Evolutionary conservation across 2,329 filamentous ascomycete species (phyloP).

Genomic region (Meredithiella fracta): DNA sequence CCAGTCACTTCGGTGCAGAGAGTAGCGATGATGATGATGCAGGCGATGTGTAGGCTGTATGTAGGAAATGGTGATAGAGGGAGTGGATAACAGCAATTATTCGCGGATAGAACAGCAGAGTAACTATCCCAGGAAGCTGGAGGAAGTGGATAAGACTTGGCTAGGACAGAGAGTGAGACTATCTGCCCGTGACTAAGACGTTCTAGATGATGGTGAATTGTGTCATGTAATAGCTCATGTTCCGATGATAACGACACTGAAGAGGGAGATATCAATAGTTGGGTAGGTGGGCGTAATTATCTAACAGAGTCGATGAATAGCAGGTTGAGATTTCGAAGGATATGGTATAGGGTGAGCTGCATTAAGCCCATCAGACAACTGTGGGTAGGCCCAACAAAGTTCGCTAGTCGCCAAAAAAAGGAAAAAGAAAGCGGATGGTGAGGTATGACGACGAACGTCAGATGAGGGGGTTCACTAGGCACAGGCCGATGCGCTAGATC

Average conservation of each 20-base stretch:
- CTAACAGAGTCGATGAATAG: too few relatives aligned
- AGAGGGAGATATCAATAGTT: background rate
- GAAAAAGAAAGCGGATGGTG: background rate
- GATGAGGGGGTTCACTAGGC: background rate
- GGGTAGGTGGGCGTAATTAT: background rate
- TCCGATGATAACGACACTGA: background rate
- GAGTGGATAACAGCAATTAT: background rate
- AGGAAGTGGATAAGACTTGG: background rate
- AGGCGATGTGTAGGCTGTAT: background rate
- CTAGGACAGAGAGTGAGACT: background rate
- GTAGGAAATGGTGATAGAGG: background rate
- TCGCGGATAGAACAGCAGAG: background rate
- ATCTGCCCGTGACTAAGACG: background rate
- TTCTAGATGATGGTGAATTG: slow-evolving; percentile 1
- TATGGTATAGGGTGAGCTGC: background rate
- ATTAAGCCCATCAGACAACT: background rate
- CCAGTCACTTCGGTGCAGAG: background rate
- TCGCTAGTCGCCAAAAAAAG: background rate
- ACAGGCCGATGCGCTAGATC: background rate
- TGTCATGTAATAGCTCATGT: background rate
- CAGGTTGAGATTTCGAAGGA: too few relatives aligned
- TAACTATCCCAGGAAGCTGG: background rate
- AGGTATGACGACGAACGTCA: background rate
- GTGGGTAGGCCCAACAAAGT: background rate
- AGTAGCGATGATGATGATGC: background rate